A percentile compares a stretch with the other conserved stretches of the same genome.
Conservation (phyloP, 805 yeast species). For the Kluyveromyces siamensis region DNA sequence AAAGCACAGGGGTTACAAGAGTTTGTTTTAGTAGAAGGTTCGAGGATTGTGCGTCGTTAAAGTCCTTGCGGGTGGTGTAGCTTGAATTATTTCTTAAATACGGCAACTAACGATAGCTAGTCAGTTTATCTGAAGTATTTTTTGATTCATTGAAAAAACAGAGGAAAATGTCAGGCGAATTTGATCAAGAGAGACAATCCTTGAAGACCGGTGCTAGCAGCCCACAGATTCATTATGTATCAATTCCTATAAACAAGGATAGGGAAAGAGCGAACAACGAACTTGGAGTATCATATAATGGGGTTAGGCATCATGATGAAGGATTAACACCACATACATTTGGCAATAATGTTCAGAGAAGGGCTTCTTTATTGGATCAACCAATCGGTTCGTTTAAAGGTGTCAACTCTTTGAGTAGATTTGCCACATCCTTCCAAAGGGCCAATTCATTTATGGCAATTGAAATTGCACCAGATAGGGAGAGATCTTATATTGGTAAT, state of each 20-base stretch:
- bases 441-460: constrained; percentile 65
- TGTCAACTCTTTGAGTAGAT: constrained; percentile 60
- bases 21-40: too few species aligned
- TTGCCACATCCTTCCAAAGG: constrained; percentile 70
- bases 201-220: constrained; percentile 1
- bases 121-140: not conserved
- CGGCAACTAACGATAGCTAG: not conserved
- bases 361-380: constrained; percentile 34
- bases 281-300: not conserved
- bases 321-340: not conserved
- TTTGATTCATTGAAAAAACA: too few species aligned
- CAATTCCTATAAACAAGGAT: constrained; percentile 23
- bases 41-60: too few species aligned
- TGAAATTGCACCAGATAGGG: constrained; percentile 32
- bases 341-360: constrained; percentile 12
- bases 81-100: too few species aligned
- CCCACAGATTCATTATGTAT: constrained; percentile 22
- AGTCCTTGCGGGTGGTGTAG: too few species aligned
- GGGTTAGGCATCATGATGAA: not conserved
- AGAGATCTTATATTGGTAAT: constrained; percentile 55
- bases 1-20: not conserved
- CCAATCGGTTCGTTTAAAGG: constrained; percentile 56
- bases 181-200: constrained; percentile 1
- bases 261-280: constrained; percentile 3
- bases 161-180: not conserved